Percentiles rank a stretch among this genome's conserved stretches.
phyloP scores from a whole-genome alignment of 495 filamentous ascomycete species.

The Penicillium macrosclerotiorum region DNA sequence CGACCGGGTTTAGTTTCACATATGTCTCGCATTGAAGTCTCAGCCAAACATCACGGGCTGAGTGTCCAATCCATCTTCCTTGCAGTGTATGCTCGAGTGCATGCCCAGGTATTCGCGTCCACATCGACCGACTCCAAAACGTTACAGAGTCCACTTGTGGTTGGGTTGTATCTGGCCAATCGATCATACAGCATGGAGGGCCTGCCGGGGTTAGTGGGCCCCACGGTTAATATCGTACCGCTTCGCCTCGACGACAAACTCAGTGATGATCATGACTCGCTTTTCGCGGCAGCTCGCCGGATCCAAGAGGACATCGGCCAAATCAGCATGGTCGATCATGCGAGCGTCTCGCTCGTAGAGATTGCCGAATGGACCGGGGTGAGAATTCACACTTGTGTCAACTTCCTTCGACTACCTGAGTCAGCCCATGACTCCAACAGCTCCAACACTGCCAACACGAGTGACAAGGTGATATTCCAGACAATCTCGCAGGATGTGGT shows the following conservation, averaged over 20 bases:
- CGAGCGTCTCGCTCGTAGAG: slow-evolving; percentile 30
- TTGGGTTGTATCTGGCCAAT: slow-evolving; percentile 39
- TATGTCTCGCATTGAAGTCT: slow-evolving; percentile 24
- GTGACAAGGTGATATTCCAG: slow-evolving; percentile 8
- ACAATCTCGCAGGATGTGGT: slow-evolving; percentile 13
- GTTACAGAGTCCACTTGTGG: slow-evolving; percentile 7
- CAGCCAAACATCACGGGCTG: slow-evolving; percentile 28
- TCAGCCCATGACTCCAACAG: slow-evolving; percentile 6
- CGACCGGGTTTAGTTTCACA: slow-evolving; percentile 28
- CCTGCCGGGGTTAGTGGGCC: slow-evolving; percentile 25
- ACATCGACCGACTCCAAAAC: slow-evolving; percentile 3
- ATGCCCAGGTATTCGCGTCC: slow-evolving; percentile 13
- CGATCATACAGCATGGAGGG: slow-evolving; percentile 28
- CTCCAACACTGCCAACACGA: too few species aligned
- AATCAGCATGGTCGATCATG: slow-evolving; percentile 31
- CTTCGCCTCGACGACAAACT: slow-evolving; percentile 26
- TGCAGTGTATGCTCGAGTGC: slow-evolving; percentile 33
- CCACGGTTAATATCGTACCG: slow-evolving; percentile 38
- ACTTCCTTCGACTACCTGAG: slow-evolving; percentile 36
- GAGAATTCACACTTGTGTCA: slow-evolving; percentile 33
- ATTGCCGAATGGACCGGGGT: slow-evolving; percentile 38
- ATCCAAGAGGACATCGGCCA: slow-evolving; percentile 33
- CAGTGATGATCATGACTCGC: slow-evolving; percentile 8
- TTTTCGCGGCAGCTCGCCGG: slow-evolving; percentile 21
- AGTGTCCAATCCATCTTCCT: slow-evolving; percentile 36